Base-by-base conservation (phyloP, 208 protist species). In the Trypanosoma boissoni region DNA sequence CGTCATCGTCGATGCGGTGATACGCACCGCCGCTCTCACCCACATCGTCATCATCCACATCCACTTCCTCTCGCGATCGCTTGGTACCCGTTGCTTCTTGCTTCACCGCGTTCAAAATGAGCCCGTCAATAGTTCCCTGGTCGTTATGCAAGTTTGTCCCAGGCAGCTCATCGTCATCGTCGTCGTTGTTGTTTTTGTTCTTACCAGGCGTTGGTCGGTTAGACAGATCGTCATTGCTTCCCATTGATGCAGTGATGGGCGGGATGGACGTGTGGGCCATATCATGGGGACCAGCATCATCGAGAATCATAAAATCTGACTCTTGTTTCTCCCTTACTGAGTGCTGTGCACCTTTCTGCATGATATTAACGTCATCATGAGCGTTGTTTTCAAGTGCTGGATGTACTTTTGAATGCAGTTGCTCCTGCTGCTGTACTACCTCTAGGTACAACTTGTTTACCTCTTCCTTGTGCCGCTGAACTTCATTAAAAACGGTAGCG, bases 381-480 rank as follows among this genome's bases (percentile, higher is more conserved):
- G n/a, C n/a, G n/a, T n/a, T n/a, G n/a, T n/a, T n/a, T 39, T 39
- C 34, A 12, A 6, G 34, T 39, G 34, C n/a, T n/a, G n/a, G n/a
- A n/a, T n/a, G n/a, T n/a, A 16, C 34, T 39, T 39, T 39, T 16
- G 8, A 6, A 39, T 6, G 34, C 12, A 32, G 21, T 27, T 37
- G 29, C 51, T 28, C 31, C 58, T 68, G 74, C 56, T 59, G 23
- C 66, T 74, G 73, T 26, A 66, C 49, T 24, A 64, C 34, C 16
- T 80, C 69, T 16, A 67, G 81, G 61, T 84, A 89, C n/a, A 69
- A 72, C 64, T 74, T 65, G 67, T 94, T 94, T 23, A 89, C 58
- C 56, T 88, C 78, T 14, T 70, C 52, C 58, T 94, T 94, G 71
- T 88, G 69, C 20, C 66, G 57, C 12, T 63, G 50, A 51, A 88